A percentile compares a stretch with the other conserved stretches of the same genome.
Evolutionary conservation across 2,329 filamentous ascomycete genomes (phyloP).

Genomic region (Aureobasidium sp.): DNA sequence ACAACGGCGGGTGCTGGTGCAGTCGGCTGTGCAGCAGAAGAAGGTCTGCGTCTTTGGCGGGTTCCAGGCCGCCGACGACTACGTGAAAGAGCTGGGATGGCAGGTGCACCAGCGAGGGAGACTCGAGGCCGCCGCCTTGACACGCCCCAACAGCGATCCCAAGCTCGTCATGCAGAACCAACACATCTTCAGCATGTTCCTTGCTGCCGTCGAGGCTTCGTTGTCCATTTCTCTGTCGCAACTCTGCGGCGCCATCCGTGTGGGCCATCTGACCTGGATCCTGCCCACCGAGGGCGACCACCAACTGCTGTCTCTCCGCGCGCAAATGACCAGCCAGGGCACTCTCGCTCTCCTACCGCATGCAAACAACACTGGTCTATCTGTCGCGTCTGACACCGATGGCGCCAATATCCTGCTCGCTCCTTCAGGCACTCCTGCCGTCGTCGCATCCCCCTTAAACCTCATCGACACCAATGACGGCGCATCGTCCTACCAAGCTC

Average conservation of each 20-base stretch:
- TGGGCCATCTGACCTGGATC: conserved; percentile 13
- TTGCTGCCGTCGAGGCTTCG: conserved; percentile 8
- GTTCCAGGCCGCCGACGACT: neutral
- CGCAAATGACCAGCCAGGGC: conserved; percentile 14
- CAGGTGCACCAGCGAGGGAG: conserved; percentile 4
- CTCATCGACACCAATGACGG: neutral
- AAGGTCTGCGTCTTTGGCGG: conserved; percentile 17
- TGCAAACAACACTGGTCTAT: neutral
- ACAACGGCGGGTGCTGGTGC: neutral
- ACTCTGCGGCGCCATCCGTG: conserved; percentile 1
- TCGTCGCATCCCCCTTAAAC: neutral
- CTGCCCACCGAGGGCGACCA: neutral
- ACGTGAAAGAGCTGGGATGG: conserved; percentile 12
- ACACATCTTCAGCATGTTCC: conserved; percentile 14
- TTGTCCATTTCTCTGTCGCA: neutral
- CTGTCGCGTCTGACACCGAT: neutral
- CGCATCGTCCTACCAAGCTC: neutral
- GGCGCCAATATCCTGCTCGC: conserved; percentile 1
- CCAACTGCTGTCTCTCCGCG: conserved; percentile 8
- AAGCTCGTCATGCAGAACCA: conserved; percentile 10
- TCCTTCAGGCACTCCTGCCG: conserved; percentile 11
- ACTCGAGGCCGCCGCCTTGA: conserved; percentile 6
- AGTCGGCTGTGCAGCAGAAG: conserved; percentile 5
- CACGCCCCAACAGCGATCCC: neutral
- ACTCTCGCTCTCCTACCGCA: conserved; percentile 9